Percentiles rank a stretch among this genome's conserved stretches.
Evolutionary conservation across 1,139 yeast species (phyloP).

Genomic region (Yamadazyma spencermartinsiae): DNA sequence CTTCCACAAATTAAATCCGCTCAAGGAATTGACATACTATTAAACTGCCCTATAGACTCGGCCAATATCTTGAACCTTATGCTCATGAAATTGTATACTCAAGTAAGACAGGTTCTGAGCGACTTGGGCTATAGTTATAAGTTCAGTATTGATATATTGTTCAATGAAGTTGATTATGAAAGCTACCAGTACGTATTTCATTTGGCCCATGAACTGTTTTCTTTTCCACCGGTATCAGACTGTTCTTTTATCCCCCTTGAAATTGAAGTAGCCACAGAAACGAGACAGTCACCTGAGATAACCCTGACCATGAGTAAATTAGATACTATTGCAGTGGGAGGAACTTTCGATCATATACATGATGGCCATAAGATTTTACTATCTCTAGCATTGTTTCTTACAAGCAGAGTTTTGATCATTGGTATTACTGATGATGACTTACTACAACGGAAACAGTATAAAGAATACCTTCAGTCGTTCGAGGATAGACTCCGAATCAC

Average conservation of each 20-base stretch:
- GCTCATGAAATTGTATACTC: slow-evolving; percentile 29
- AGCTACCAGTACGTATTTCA: slow-evolving; percentile 5
- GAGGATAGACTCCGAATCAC: slow-evolving; percentile 51
- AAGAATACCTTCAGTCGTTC: slow-evolving; percentile 63
- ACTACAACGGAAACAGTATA: slow-evolving; percentile 71
- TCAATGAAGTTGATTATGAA: slow-evolving; percentile 18
- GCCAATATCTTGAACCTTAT: slow-evolving; percentile 25
- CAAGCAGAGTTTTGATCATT: slow-evolving; percentile 57
- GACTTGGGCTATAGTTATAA: slow-evolving; percentile 24
- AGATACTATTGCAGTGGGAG: slow-evolving; percentile 67
- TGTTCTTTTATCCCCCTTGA: neutral
- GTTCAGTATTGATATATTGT: slow-evolving; percentile 35
- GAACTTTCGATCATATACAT: slow-evolving; percentile 95
- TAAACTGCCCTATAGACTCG: slow-evolving; percentile 20
- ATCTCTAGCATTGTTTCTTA: slow-evolving; percentile 67
- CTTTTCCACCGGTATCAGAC: neutral
- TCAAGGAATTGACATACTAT: slow-evolving; percentile 26
- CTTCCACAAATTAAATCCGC: slow-evolving; percentile 4
- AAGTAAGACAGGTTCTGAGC: slow-evolving; percentile 22
- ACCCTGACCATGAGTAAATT: neutral
- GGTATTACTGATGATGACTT: slow-evolving; percentile 86
- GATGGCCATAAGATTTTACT: slow-evolving; percentile 91
- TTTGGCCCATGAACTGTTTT: neutral
- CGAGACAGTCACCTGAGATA: neutral
- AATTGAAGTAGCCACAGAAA: neutral